Evolutionary conservation across 495 filamentous ascomycete genomes (phyloP), one percentile per base, ranked within the genome.

Genomic region (Oidiodendron maius): DNA sequence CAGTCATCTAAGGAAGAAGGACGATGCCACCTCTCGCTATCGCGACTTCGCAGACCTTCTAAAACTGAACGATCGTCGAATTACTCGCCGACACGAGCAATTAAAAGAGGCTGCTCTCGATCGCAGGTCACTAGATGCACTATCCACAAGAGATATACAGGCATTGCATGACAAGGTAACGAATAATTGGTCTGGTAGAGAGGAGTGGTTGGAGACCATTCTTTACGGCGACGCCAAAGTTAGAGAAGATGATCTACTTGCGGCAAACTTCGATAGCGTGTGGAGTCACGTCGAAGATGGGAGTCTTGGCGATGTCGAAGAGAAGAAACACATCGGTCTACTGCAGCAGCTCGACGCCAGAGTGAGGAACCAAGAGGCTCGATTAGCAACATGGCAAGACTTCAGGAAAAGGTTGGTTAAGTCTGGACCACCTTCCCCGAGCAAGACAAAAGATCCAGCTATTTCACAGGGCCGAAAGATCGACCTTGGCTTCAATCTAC

Each of bases 151-250:
- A 22, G 59, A 64, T 20, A 69, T 65, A 15, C 55, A 60, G 0
- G 65, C 69, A 12, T 57, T 80, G 11, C 68, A 76, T 36, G 68
- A 70, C 22, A 68, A 76, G 13, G 61, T 89, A 23, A 72, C 72
- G 51, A 77, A 77, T 17, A 86, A 88, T 51, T 95, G 88, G 88
- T 67, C 83, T 5, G 89, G 88, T 1, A 74, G 81, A 52, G 70
- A 78, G 40, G 71, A 81, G 42, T 87, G 86, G 81, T 70, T 83
- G 54, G 76, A 86, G 30, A 63, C 72, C 13, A 57, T 94, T 17
- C 63, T 89, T 0, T 71, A 81, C 38, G 86, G 84, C 0, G 86
- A 87, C 32, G 70, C 66, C 22, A 64, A 67, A n/a, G 64, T 69
- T 18, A 68, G 63, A 44, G 76, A 71, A 16, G 84, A 90, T 53